Evolutionary conservation across 108 stramenopile species (phyloP).

Genomic region (Schizochytrium sp.): DNA sequence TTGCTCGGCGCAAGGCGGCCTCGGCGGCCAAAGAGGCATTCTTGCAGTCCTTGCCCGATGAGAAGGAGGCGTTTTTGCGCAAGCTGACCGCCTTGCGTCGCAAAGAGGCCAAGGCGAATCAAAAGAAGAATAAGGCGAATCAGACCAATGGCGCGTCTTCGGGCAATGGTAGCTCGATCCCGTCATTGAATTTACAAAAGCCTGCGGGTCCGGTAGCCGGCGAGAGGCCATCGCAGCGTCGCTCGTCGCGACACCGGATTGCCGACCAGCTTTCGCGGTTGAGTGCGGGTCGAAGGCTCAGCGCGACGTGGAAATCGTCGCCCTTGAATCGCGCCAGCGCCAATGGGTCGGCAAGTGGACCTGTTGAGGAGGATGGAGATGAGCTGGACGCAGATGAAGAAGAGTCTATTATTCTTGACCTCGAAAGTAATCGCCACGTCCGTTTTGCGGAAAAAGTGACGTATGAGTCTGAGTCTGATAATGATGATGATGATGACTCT

Average conservation of each 20-base stretch:
- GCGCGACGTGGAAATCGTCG: background rate
- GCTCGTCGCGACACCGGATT: too few species aligned
- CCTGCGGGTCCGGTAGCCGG: too few species aligned
- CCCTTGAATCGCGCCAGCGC: background rate
- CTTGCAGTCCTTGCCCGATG: background rate
- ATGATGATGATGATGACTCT: background rate
- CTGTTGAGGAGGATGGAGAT: background rate
- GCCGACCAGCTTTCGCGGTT: too few species aligned
- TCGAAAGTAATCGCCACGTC: background rate
- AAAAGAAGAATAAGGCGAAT: background rate
- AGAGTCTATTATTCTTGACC: background rate
- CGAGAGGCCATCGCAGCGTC: too few species aligned
- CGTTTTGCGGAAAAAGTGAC: background rate
- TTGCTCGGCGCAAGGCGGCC: background rate
- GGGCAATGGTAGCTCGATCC: background rate
- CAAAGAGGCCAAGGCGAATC: background rate
- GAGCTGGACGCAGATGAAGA: background rate
- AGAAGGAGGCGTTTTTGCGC: background rate
- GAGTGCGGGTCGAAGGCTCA: background rate
- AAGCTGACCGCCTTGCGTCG: background rate
- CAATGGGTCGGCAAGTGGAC: background rate
- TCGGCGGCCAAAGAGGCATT: slow-evolving; percentile 5
- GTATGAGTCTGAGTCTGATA: background rate
- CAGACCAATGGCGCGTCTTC: background rate
- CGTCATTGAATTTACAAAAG: background rate